These are phyloP conservation scores for Auricularia sp. DNA, from an alignment of 768 basidiomycete genomes.

Conservation along the genomic window DNA sequence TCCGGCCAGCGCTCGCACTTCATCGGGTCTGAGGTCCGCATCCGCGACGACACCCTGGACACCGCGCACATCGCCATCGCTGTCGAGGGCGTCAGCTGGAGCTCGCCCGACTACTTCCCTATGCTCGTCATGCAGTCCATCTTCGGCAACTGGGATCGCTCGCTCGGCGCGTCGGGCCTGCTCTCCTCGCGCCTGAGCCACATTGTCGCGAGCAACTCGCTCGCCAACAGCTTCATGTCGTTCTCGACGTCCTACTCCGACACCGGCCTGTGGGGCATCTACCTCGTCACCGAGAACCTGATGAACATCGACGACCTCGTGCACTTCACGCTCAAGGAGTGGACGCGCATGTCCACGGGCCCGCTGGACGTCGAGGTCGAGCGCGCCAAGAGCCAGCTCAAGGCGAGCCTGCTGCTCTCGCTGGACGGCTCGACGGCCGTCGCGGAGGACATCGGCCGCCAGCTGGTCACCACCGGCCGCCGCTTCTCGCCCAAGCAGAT, in stretches of 20 bases:
- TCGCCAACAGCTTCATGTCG: slow-evolving; percentile 98
- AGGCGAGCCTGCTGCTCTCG: slow-evolving; percentile 81
- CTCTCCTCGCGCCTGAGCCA: slow-evolving; percentile 87
- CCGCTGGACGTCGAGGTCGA: slow-evolving; percentile 85
- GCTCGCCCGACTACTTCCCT: slow-evolving; percentile 96
- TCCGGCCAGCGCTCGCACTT: slow-evolving; percentile 73
- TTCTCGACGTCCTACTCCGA: slow-evolving; percentile 99
- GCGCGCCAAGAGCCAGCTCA: slow-evolving; percentile 96
- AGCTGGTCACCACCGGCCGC: slow-evolving; percentile 87
- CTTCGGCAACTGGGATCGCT: slow-evolving; percentile 99
- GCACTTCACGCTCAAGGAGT: slow-evolving; percentile 92
- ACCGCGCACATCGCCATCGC: slow-evolving; percentile 93
- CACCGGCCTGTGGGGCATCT: slow-evolving; percentile 98
- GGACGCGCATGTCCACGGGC: slow-evolving; percentile 87
- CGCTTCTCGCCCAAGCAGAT: slow-evolving; percentile 89
- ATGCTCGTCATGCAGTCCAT: slow-evolving; percentile 98
- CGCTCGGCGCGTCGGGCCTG: slow-evolving; percentile 80
- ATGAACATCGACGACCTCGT: slow-evolving; percentile 86
- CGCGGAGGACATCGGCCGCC: slow-evolving; percentile 97
- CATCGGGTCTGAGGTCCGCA: slow-evolving; percentile 88
- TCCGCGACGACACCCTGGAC: slow-evolving; percentile 84
- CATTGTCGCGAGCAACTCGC: slow-evolving; percentile 84
- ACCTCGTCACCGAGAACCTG: slow-evolving; percentile 90
- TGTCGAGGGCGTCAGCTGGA: slow-evolving; percentile 97
- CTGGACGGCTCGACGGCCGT: slow-evolving; percentile 94